phyloP scores from a whole-genome alignment of 495 filamentous ascomycete genomes.

The Penicillium steckii region DNA sequence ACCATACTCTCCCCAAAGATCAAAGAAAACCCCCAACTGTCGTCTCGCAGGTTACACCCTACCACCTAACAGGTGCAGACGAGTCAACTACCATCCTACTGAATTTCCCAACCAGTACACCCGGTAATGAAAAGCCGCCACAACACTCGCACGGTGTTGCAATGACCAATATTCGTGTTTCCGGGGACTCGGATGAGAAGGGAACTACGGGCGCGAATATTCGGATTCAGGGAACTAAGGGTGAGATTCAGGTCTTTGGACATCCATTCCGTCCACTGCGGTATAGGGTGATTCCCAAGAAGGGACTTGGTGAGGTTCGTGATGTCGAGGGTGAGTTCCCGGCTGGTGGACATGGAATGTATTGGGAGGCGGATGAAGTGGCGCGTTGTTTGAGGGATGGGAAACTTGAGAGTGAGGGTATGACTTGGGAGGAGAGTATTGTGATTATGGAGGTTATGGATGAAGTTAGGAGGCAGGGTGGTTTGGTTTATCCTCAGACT shows the following conservation, averaged over 20 bases:
- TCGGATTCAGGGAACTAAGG: conserved; percentile 80
- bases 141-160: conserved; percentile 67
- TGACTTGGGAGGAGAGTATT: conserved; percentile 81
- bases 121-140: conserved; percentile 33
- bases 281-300: conserved; percentile 57
- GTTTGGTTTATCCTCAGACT: conserved; percentile 72
- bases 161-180: conserved; percentile 69
- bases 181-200: conserved; percentile 63
- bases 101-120: conserved; percentile 67
- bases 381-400: conserved; percentile 82
- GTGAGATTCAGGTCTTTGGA: conserved; percentile 81
- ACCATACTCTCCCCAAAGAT: conserved; percentile 66
- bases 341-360: conserved; percentile 77
- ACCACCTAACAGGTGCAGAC: conserved; percentile 77
- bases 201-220: conserved; percentile 64
- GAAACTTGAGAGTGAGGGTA: conserved; percentile 68
- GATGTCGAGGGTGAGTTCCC: conserved; percentile 66
- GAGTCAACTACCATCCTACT: conserved; percentile 78
- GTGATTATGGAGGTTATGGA: conserved; percentile 96
- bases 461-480: conserved; percentile 74
- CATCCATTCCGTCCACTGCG: conserved; percentile 67
- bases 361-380: conserved; percentile 92
- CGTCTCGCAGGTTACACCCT: conserved; percentile 67
- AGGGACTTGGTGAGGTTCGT: conserved; percentile 46
- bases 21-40: conserved; percentile 55